phyloP scores from a whole-genome alignment of 257 asterid species.

The Nicotiana tabacum region DNA sequence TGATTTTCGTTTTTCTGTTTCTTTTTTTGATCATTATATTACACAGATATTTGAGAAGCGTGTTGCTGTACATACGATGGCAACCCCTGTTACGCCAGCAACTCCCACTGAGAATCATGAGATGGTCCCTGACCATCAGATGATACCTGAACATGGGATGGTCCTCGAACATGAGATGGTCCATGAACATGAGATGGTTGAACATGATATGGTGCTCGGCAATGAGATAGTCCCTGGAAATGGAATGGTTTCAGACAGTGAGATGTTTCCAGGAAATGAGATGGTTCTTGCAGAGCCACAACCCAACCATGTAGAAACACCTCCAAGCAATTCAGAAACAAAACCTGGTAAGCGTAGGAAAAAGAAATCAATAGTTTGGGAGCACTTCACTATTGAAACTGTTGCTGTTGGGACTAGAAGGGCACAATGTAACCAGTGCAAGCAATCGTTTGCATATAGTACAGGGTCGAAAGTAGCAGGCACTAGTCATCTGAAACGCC shows the following conservation, averaged over 20 bases:
- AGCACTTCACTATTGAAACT: conserved; percentile 85
- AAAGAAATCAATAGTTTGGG: conserved; percentile 97
- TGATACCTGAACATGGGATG: background rate
- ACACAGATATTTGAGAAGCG: background rate
- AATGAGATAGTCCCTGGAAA: conserved; percentile 10
- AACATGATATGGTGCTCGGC: background rate
- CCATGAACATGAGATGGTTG: background rate
- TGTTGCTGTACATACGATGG: conserved; percentile 6
- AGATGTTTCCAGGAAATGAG: conserved; percentile 17
- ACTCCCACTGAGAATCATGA: conserved; percentile 11
- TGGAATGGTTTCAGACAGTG: background rate
- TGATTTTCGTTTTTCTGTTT: background rate
- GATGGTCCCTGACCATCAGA: background rate
- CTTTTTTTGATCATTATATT: background rate
- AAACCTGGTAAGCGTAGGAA: conserved; percentile 53
- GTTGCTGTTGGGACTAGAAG: conserved; percentile 71
- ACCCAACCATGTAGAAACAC: conserved; percentile 29
- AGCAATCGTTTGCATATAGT: conserved; percentile 98
- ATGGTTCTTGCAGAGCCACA: conserved; percentile 52
- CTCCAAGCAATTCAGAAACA: conserved; percentile 19
- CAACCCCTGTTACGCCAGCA: conserved; percentile 7
- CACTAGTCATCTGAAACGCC: conserved; percentile 97
- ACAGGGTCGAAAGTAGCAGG: conserved; percentile 96
- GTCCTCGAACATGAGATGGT: background rate
- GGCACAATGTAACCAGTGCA: conserved; percentile 95